Base-by-base conservation (phyloP, 768 basidiomycete species). In the Macrolepiota albuminosa region DNA sequence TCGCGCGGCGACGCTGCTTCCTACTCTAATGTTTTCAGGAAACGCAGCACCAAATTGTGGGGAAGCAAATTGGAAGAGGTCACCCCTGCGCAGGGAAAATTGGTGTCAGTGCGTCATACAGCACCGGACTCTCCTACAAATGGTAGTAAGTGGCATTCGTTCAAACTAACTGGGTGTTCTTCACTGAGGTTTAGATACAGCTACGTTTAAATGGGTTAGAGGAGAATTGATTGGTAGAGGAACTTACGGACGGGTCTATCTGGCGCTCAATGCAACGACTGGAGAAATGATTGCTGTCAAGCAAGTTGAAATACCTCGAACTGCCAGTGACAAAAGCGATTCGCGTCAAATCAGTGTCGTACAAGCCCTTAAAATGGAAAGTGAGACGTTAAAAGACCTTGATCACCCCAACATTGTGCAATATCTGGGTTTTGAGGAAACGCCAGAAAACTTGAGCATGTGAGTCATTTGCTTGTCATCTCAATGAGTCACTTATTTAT, bases 231-330 rank as follows among this genome's bases (percentile, higher is more conserved):
- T 99, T 62, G 97, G 97, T 36, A 93, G 92, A 69, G 97, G 97
- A 29, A 95, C 95, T 13, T 99, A 95, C 68, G 97, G 97, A 13
- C 86, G 91, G 46, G 97, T 99, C 33, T 99, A 98, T 69, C 84
- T 98, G 57, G 97, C 93, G 18, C 78, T 98, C 60, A 98, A 98
- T 70, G 93, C 92, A 36, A 95, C 93, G 3, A 96, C 95, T 0
- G 95, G 95, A 59, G 95, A 98, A 74, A 96, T 98, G 93, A 95
- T 98, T 67, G 97, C 97, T 18, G 97, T 99, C 64, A 99, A 99
- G 74, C 97, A 98, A 74, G 97, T 99, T 50, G 97, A 98, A 71
- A 84, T 95, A 59, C 96, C 97, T 1, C 85, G 86, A 54, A 95
- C 94, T 8, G 85, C 87, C 18, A 93, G 91, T 67, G 97, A 99